Evolutionary conservation across 2,329 filamentous ascomycete species (phyloP).

Genomic region (Verticillium longisporum): DNA sequence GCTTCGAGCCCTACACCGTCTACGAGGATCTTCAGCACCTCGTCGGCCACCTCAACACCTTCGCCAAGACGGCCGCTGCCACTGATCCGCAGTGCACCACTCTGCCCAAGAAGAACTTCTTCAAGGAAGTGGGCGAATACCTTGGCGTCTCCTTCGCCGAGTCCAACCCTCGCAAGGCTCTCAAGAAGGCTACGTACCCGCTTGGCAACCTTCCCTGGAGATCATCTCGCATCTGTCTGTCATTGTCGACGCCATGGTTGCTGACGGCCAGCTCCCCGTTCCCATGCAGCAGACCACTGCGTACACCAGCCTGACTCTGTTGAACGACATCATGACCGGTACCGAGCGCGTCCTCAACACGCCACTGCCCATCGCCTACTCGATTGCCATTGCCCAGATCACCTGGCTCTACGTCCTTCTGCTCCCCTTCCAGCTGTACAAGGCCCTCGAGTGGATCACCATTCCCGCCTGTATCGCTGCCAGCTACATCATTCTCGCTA

Average conservation of each 20-base stretch:
- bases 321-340: conserved; percentile 68
- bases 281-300: conserved; percentile 54
- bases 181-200: conserved; percentile 67
- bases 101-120: conserved; percentile 37
- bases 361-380: conserved; percentile 75
- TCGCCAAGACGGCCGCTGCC: conserved; percentile 50
- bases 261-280: conserved; percentile 46
- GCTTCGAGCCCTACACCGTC: conserved; percentile 74
- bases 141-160: conserved; percentile 70
- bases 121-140: conserved; percentile 64
- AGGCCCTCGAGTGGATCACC: conserved; percentile 60
- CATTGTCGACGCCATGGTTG: conserved; percentile 56
- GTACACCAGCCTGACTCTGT: conserved; percentile 51
- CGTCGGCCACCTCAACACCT: conserved; percentile 67
- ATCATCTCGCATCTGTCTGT: conserved; percentile 66
- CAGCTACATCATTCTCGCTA: conserved; percentile 76
- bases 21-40: conserved; percentile 69
- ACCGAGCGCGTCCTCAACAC: conserved; percentile 77
- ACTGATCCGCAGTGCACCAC: conserved; percentile 23
- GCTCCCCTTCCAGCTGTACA: conserved; percentile 73
- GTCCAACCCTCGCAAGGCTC: conserved; percentile 69
- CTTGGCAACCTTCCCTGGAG: conserved; percentile 77
- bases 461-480: conserved; percentile 69
- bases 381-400: conserved; percentile 78
- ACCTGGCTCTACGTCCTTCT: conserved; percentile 78